Evolutionary conservation across 306 rosid species (phyloP).

Genomic region (Prunus fruticosa): DNA sequence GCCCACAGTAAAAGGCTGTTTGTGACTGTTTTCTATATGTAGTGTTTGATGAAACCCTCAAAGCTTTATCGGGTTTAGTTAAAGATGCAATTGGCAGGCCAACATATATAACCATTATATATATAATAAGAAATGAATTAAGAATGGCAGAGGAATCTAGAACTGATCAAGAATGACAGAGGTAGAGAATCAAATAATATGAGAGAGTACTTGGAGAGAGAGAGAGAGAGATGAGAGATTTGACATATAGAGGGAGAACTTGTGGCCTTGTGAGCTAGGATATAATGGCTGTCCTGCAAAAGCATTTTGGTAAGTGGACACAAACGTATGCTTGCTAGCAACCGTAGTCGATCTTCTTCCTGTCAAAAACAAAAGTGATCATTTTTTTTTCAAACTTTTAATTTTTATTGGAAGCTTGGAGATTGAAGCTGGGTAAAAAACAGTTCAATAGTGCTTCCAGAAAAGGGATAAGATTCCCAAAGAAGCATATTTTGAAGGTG

Average conservation of each 20-base stretch:
- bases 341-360: slow-evolving; percentile 13
- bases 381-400: neutral
- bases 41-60: slow-evolving; percentile 45
- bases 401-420: neutral
- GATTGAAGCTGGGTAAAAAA: neutral
- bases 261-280: slow-evolving; percentile 28
- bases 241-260: slow-evolving; percentile 20
- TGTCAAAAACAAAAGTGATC: neutral
- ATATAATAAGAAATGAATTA: slow-evolving; percentile 24
- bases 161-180: slow-evolving; percentile 5
- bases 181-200: slow-evolving; percentile 29
- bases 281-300: slow-evolving; percentile 43
- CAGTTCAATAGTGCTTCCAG: neutral
- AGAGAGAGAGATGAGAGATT: neutral
- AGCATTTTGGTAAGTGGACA: slow-evolving; percentile 36
- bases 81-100: slow-evolving; percentile 68
- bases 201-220: slow-evolving; percentile 10
- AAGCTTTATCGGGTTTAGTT: slow-evolving; percentile 80
- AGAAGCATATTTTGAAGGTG: slow-evolving; percentile 57
- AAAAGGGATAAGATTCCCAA: slow-evolving; percentile 62
- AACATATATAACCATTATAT: slow-evolving; percentile 7
- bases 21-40: slow-evolving; percentile 54
- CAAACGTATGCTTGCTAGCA: slow-evolving; percentile 37
- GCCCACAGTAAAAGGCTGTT: slow-evolving; percentile 72
- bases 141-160: slow-evolving; percentile 8